Evolutionary conservation across 345 rosid genomes (phyloP).

Genomic region (Euphorbia peplus): DNA sequence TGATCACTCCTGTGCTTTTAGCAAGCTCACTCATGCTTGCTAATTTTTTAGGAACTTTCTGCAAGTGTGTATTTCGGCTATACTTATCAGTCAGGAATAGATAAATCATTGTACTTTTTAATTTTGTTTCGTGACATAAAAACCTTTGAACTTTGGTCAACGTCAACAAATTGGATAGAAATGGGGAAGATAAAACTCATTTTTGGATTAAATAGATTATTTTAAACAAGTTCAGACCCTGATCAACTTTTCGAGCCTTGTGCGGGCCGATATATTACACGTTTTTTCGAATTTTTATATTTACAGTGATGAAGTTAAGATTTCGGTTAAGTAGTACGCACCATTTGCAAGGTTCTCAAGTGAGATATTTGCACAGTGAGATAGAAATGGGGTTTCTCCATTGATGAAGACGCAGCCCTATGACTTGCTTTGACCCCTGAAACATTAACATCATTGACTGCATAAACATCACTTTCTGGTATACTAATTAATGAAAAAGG

Average conservation of each 20-base stretch:
- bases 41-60: conserved; percentile 10
- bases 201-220: too few species aligned
- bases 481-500: too few species aligned
- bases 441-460: neutral
- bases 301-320: too few species aligned
- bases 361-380: neutral
- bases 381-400: neutral
- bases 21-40: neutral
- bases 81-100: neutral
- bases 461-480: neutral
- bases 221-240: too few species aligned
- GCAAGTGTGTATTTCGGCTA: neutral
- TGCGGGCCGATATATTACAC: too few species aligned
- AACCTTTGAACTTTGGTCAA: too few species aligned
- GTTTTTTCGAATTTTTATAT: too few species aligned
- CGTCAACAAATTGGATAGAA: too few species aligned
- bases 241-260: too few species aligned
- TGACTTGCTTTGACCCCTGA: neutral
- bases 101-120: neutral
- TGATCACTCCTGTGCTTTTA: neutral
- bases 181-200: too few species aligned
- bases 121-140: too few species aligned
- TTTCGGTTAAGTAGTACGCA: conserved; percentile 2
- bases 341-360: neutral
- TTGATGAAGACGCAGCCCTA: conserved; percentile 8